A percentile compares a stretch with the other conserved stretches of the same genome.
Conservation (phyloP, 1,284 basidiomycete genomes). For the Pseudozyma thailandica region DNA sequence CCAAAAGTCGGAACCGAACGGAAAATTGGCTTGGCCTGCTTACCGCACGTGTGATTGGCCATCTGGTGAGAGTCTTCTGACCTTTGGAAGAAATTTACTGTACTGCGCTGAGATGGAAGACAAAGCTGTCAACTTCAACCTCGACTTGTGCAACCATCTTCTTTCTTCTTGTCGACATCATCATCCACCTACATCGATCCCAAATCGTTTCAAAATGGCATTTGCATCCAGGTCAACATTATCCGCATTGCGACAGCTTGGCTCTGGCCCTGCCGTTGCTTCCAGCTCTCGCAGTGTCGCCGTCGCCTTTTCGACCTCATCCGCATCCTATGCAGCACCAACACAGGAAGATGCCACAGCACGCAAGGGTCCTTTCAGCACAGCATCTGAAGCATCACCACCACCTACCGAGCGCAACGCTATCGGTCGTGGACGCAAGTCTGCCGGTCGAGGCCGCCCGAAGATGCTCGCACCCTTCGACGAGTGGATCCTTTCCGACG, state of each 20-base stretch:
- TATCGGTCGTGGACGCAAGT: conserved; percentile 40
- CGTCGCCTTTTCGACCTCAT: conserved; percentile 30
- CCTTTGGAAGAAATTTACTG: conserved; percentile 25
- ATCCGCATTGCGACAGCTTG: conserved; percentile 22
- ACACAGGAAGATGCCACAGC: conserved; percentile 32
- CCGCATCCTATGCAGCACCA: conserved; percentile 23
- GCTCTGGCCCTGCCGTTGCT: conserved; percentile 33
- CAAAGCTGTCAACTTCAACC: too few relatives aligned
- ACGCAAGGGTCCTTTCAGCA: conserved; percentile 29
- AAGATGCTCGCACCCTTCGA: conserved; percentile 53
- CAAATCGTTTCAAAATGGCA: conserved; percentile 12
- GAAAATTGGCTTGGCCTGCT: not conserved
- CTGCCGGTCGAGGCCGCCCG: conserved; percentile 37
- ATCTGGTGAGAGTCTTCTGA: too few relatives aligned
- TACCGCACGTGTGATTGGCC: conserved; percentile 26
- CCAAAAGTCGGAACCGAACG: conserved; percentile 11
- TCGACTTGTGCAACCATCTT: not conserved
- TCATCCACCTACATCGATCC: not conserved
- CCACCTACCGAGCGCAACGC: conserved; percentile 25
- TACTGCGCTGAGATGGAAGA: not conserved
- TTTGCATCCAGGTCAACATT: conserved; percentile 32
- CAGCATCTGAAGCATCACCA: conserved; percentile 31
- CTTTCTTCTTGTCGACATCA: not conserved
- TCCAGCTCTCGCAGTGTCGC: conserved; percentile 38
- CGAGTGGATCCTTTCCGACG: conserved; percentile 58